phyloP scores from a whole-genome alignment of 2,329 filamentous ascomycete genomes.

The Thielaviopsis populi region DNA sequence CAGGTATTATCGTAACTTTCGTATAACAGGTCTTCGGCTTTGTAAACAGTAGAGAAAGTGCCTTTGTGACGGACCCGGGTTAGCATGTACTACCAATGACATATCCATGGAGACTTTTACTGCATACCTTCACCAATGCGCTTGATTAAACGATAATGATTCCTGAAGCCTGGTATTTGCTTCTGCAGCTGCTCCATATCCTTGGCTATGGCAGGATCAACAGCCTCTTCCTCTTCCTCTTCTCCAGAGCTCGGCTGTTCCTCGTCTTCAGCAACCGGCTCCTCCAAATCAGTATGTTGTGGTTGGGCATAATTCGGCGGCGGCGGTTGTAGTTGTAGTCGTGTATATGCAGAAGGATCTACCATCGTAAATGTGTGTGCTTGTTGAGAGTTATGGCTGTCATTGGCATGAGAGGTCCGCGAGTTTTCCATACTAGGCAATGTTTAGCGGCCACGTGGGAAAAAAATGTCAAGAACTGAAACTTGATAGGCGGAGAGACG shows the following conservation, averaged over 20 bases:
- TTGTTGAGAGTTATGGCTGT: constrained; percentile 6
- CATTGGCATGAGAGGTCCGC: not conserved
- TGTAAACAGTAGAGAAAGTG: constrained; percentile 97
- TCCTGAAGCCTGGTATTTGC: constrained; percentile 68
- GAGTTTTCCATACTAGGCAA: constrained; percentile 6
- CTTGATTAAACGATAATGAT: constrained; percentile 81
- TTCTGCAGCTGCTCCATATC: constrained; percentile 79
- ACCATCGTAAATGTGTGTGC: constrained; percentile 15
- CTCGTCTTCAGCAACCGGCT: constrained; percentile 26
- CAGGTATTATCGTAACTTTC: constrained; percentile 72
- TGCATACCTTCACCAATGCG: constrained; percentile 80
- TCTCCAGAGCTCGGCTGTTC: constrained; percentile 24
- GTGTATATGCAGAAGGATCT: constrained; percentile 11
- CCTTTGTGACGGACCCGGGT: constrained; percentile 37
- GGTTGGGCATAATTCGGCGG: constrained; percentile 24
- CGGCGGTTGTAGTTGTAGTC: constrained; percentile 6
- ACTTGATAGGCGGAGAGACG: not conserved
- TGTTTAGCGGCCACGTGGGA: not conserved
- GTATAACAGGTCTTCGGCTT: constrained; percentile 85
- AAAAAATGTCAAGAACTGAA: not conserved
- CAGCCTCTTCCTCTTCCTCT: constrained; percentile 42
- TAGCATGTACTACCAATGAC: constrained; percentile 16
- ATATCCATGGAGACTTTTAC: not conserved
- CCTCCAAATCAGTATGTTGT: constrained; percentile 31
- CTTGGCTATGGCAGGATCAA: constrained; percentile 56